Evolutionary conservation across 2,329 filamentous ascomycete species (phyloP), one percentile per base, ranked within the genome.

Genomic region (Leptosphaerulina australis): DNA sequence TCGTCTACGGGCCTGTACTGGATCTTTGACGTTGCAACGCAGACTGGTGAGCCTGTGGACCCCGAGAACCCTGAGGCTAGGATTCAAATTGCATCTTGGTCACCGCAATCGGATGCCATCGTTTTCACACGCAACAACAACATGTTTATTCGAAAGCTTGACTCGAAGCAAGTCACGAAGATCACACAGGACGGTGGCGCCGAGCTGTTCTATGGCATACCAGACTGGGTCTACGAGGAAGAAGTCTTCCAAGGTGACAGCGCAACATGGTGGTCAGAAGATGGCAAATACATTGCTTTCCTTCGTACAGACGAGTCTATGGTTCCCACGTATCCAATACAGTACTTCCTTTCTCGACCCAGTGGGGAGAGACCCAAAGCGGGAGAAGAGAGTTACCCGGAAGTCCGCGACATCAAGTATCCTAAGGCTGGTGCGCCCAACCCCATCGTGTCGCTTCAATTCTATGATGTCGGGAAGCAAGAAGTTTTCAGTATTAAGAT

Each of bases 161-260:
- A 80, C 10, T 82, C 81, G 3, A 76, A 83, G 15, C 75, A 81
- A 12, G 81, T 90, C 4, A 79, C 82, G 4, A 84, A 88, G 55
- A 88, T 99, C 62, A 97, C 94, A 1, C 84, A 79, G 44, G 93
- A 99, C 68, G 94, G 95, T 10, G 90, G 93, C 0, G 79, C 85
- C 0, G 86, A 97, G 62, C 84, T 94, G 52, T 99, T 99, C 74
- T 97, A 99, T 64, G 94, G 94, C 14, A 85, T 97, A 15, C 94
- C 94, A 0, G 95, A 99, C 71, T 99, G 94, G 94, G 94, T 97
- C 0, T 96, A 96, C 65, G 90, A 95, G 68, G 85, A 88, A 63
- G 91, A 96, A 71, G 90, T 96, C 3, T 90, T 97, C 55, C 73
- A 78, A 11, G 87, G 83, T 1, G 88, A 90, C 61, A 90, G 84